Base-by-base conservation (phyloP, 805 yeast species). In the Teunomyces barrocoloradensis region DNA sequence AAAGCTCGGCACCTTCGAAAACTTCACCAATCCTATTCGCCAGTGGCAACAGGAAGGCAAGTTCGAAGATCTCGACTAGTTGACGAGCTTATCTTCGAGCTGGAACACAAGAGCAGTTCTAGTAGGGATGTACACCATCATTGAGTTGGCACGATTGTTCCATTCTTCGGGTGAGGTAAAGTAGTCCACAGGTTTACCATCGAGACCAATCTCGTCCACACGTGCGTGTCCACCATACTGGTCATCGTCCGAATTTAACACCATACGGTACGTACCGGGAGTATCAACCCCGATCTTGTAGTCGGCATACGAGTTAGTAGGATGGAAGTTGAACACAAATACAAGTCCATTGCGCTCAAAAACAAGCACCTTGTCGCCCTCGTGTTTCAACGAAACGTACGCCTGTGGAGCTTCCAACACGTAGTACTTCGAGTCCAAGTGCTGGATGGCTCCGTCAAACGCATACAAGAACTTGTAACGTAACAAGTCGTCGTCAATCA, bases 301-400 rank as follows among this genome's bases (percentile, higher is more conserved):
- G 67, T 89, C 96, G 1, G 88, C 74, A 66, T 74, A 92, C 2
- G 96, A 87, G 47, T 88, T 72, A 0, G 86, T 78, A 28, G 96
- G 96, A 66, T 92, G 89, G 77, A 94, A 89, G 67, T 94, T 92
- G 76, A 91, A 90, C 27, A 91, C 75, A 59, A 92, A 94, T 43
- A 94, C 60, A 28, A 89, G 75, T 0, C 91, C 94, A 46, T 85
- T 89, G 55, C 97, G 81, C 67, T 92, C 98, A 68, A 82, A 94
- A 0, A 82, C 96, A 47, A 94, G 66, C 45, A 92, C 85, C 67
- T 92, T 92, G 71, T 92, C 99, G 35, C 77, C 77, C 55, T 92
- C 96, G 64, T 94, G 82, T 64, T 92, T 92, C 61, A 90, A 75
- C 0, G 96, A 88, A 36, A 92, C 84, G 59, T 87, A 94, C 2